Evolutionary conservation across 306 rosid genomes (phyloP).

Genomic region (Styphnolobium japonicum): DNA sequence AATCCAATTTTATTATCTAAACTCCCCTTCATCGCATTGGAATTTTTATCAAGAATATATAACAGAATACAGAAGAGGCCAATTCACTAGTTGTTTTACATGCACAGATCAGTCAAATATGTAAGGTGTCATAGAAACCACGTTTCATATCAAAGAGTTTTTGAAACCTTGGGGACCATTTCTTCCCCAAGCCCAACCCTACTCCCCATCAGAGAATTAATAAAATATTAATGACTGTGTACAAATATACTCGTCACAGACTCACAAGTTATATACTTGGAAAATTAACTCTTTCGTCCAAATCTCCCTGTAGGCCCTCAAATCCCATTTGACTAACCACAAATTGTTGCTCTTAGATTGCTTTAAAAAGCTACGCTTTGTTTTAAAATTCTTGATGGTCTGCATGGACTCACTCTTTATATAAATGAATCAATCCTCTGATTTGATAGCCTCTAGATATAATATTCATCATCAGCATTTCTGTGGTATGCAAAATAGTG

Average conservation of each 20-base stretch:
- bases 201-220: not conserved
- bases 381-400: not conserved
- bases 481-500: slow-evolving; percentile 6
- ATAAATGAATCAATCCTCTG: not conserved
- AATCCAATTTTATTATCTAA: not conserved
- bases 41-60: not conserved
- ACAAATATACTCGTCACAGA: slow-evolving; percentile 27
- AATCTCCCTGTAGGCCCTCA: not conserved
- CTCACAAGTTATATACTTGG: slow-evolving; percentile 14
- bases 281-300: slow-evolving; percentile 21
- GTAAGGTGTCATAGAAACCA: slow-evolving; percentile 1
- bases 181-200: not conserved
- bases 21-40: not conserved
- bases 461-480: not conserved
- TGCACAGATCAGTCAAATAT: not conserved
- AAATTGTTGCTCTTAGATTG: not conserved
- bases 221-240: slow-evolving; percentile 2
- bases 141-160: not conserved
- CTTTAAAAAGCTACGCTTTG: slow-evolving; percentile 27
- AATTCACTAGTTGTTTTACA: not conserved
- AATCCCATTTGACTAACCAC: not conserved
- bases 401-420: not conserved
- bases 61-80: not conserved
- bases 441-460: not conserved
- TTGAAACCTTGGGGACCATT: slow-evolving; percentile 21